Evolutionary conservation across 768 basidiomycete species (phyloP), one percentile per base, ranked within the genome.

Genomic region (Clathrus columnatus): DNA sequence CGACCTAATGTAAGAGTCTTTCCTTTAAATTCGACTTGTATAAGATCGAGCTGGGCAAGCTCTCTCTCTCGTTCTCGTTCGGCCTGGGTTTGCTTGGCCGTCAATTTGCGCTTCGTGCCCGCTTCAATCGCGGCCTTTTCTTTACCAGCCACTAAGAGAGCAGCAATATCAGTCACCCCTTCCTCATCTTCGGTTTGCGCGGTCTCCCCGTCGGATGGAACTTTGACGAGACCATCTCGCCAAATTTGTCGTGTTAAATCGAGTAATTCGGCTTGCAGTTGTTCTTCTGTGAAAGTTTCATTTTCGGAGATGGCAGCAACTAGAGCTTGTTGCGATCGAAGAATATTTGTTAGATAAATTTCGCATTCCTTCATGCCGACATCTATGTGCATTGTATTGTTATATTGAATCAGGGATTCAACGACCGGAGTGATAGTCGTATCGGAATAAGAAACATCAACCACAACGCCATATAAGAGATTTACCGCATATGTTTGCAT

Each of bases 101-200:
- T 83, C 23, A 79, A 77, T 60, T 84, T 84, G 65, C 85, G 87
- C 71, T 87, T 90, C 72, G 84, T 85, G 18, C 83, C 85, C 58
- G 81, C 82, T 67, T 92, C 90, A 58, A 94, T 92, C 29, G 93
- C 81, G 0, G 90, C 87, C 61, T 85, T 83, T 69, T 93, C 92
- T 64, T 86, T 88, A n/a, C 92, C 92, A 7, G 90, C 88, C 28
- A 91, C 87, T 44, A 95, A 75, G 46, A 89, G 83, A 7, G 93
- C 90, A 5, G 92, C 92, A 56, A 94, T 91, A 65, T 95, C 89
- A 17, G 87, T 89, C 23, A 91, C 73, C 3, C 89, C 92, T 59
- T 92, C 91, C 54, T 91, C 90, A 58, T 90, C 90, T 16, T 72
- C 72, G 30, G 70, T 50, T 59, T 72, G 28, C 59, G 77, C 79